Percentiles rank a stretch among this genome's conserved stretches.
These are phyloP conservation scores for Boletus bicolor DNA, from an alignment of 768 basidiomycete genomes.

Conservation along the genomic window DNA sequence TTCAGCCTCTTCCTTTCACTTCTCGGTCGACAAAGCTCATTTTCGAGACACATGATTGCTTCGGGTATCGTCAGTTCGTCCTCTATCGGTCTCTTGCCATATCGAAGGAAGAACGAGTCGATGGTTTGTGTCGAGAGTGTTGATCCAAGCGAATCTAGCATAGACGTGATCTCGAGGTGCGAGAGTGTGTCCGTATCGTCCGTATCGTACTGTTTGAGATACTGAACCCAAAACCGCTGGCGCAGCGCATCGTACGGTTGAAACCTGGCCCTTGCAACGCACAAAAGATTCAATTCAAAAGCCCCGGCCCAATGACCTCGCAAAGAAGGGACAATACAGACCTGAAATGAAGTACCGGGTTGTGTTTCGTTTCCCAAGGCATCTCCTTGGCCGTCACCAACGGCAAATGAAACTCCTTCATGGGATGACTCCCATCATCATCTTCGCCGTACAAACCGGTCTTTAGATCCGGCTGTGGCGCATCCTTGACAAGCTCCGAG, in stretches of 20 bases:
- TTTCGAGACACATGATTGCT: slow-evolving; percentile 80
- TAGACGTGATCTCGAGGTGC: slow-evolving; percentile 83
- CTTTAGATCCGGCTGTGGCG: slow-evolving; percentile 60
- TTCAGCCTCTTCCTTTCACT: slow-evolving; percentile 68
- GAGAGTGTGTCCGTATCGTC: slow-evolving; percentile 77
- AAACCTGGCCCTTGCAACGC: slow-evolving; percentile 71
- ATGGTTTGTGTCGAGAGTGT: slow-evolving; percentile 81
- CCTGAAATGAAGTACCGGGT: slow-evolving; percentile 68
- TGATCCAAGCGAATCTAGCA: slow-evolving; percentile 96
- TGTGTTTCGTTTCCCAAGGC: slow-evolving; percentile 70
- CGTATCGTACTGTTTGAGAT: slow-evolving; percentile 85
- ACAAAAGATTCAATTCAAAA: slow-evolving; percentile 3
- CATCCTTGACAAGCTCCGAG: slow-evolving; percentile 61
- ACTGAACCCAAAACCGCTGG: slow-evolving; percentile 87
- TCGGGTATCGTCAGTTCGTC: slow-evolving; percentile 80
- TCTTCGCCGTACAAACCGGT: slow-evolving; percentile 46
- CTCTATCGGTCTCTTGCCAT: slow-evolving; percentile 55
- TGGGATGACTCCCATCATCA: slow-evolving; percentile 39
- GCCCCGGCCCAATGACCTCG: background rate
- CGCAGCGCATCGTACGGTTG: slow-evolving; percentile 92
- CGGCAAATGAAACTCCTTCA: slow-evolving; percentile 71
- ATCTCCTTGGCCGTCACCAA: slow-evolving; percentile 59
- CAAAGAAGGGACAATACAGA: slow-evolving; percentile 22
- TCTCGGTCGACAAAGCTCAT: slow-evolving; percentile 69
- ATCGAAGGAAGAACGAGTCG: slow-evolving; percentile 74